These are phyloP conservation scores for Lizonia empirigonia DNA, from an alignment of 2,329 filamentous ascomycete species.

Conservation along the genomic window DNA sequence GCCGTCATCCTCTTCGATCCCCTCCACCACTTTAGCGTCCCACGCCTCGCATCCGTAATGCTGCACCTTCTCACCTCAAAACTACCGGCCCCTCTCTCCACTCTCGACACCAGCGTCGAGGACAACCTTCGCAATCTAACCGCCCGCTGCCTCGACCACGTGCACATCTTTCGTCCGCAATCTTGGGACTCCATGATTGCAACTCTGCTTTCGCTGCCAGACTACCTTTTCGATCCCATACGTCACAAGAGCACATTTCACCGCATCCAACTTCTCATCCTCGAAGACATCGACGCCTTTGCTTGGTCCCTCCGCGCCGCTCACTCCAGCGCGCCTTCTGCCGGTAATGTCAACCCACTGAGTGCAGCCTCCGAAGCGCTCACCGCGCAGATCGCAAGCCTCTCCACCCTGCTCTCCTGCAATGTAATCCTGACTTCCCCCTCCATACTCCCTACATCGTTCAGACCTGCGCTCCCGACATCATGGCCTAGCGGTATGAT, in stretches of 20 bases:
- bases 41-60: conserved; percentile 53
- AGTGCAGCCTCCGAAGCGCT: conserved; percentile 23
- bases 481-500: conserved; percentile 35
- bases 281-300: conserved; percentile 63
- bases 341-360: conserved; percentile 12
- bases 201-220: conserved; percentile 54
- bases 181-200: conserved; percentile 57
- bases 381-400: conserved; percentile 16
- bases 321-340: neutral
- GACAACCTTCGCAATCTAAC: conserved; percentile 34
- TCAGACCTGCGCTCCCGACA: conserved; percentile 31
- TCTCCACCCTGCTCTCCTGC: conserved; percentile 20
- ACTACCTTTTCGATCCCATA: conserved; percentile 57
- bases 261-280: conserved; percentile 56
- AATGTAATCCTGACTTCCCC: conserved; percentile 21
- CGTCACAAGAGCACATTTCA: conserved; percentile 57
- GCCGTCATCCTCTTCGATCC: conserved; percentile 62
- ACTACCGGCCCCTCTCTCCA: neutral
- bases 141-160: conserved; percentile 54
- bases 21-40: conserved; percentile 59
- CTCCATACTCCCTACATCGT: conserved; percentile 15
- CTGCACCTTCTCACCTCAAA: conserved; percentile 16
- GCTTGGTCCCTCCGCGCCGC: conserved; percentile 15
- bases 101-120: neutral
- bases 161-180: conserved; percentile 64